Evolutionary conservation across 73 alveolate genomes (phyloP).

Genomic region (Paramecium sonneborni): DNA sequence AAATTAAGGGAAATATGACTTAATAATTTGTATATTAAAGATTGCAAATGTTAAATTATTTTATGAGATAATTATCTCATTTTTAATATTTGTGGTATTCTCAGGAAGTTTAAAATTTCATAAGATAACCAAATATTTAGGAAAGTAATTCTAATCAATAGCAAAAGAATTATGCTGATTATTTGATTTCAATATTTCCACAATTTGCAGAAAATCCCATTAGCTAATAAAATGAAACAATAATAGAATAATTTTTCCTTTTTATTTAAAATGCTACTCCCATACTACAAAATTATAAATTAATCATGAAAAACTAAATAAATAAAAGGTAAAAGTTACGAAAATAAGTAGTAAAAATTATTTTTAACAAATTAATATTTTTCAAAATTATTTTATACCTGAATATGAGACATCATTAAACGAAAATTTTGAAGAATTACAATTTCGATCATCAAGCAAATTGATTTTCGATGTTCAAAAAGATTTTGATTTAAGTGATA

Average conservation of each 20-base stretch:
- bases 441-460: background rate
- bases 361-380: background rate
- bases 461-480: background rate
- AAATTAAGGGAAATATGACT: background rate
- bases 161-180: background rate
- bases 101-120: background rate
- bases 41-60: background rate
- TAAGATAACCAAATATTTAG: background rate
- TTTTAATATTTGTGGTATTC: slow-evolving; percentile 3
- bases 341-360: background rate
- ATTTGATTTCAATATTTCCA: background rate
- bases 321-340: background rate
- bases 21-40: background rate
- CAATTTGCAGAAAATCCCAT: background rate
- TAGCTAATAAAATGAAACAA: background rate
- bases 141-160: background rate
- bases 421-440: background rate
- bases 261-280: background rate
- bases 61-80: background rate
- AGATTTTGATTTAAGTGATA: background rate
- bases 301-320: background rate
- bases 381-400: background rate
- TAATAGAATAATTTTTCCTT: background rate
- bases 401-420: background rate
- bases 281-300: background rate